phyloP scores from a whole-genome alignment of 352 stramenopile genomes.

The Globisporangium echinulatum region DNA sequence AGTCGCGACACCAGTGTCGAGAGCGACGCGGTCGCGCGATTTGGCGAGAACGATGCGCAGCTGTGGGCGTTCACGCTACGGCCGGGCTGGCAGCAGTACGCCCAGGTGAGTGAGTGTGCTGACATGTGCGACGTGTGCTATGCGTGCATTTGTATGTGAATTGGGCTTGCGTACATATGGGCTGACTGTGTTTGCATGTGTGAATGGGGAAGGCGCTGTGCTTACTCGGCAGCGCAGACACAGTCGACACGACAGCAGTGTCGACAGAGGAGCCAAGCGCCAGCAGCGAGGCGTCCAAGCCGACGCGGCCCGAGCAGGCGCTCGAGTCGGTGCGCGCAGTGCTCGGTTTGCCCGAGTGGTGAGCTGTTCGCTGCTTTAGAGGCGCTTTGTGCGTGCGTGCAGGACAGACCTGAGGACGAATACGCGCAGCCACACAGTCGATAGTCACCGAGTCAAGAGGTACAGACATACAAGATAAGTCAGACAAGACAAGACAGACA shows the following conservation, averaged over 20 bases:
- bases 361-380: neutral
- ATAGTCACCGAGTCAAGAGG: too few species aligned
- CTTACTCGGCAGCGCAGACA: neutral
- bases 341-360: conserved; percentile 17
- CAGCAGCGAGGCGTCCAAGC: neutral
- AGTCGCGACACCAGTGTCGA: conserved; percentile 3
- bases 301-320: conserved; percentile 7
- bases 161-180: too few species aligned
- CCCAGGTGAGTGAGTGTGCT: conserved; percentile 11
- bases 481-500: too few species aligned
- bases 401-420: neutral
- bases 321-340: conserved; percentile 21
- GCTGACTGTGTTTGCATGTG: too few species aligned
- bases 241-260: neutral
- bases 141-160: neutral
- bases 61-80: conserved; percentile 18
- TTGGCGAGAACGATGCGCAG: conserved; percentile 11
- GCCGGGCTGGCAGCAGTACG: conserved; percentile 26
- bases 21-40: conserved; percentile 7
- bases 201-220: neutral
- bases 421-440: too few species aligned
- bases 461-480: too few species aligned
- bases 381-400: too few species aligned
- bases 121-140: neutral
- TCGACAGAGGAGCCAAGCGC: neutral